Evolutionary conservation across 2,329 filamentous ascomycete species (phyloP).

Genomic region (Trichoderma cornu-damae): DNA sequence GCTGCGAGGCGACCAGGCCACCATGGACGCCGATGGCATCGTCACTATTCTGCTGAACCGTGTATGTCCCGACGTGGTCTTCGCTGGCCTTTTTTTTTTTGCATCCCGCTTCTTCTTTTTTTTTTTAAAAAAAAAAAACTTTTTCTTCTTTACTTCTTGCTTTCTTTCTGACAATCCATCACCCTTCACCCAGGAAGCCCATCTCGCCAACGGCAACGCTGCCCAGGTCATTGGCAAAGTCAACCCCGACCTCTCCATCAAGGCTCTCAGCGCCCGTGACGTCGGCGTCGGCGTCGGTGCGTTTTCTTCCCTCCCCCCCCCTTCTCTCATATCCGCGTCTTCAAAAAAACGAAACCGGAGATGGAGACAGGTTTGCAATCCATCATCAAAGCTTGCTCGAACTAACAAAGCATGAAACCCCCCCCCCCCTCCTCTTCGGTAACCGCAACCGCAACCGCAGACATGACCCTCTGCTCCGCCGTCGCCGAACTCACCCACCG

Average conservation of each 20-base stretch:
- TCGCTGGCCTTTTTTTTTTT: too few relatives aligned
- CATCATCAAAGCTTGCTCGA: too few relatives aligned
- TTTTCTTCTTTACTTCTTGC: neutral
- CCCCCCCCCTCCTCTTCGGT: too few relatives aligned
- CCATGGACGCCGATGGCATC: slow-evolving; percentile 72
- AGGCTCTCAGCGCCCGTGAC: slow-evolving; percentile 64
- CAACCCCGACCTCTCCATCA: slow-evolving; percentile 65
- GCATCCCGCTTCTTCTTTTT: neutral
- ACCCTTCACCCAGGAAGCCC: slow-evolving; percentile 53
- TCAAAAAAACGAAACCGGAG: neutral
- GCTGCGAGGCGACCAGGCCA: slow-evolving; percentile 73
- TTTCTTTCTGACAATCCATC: neutral
- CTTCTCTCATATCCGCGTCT: neutral
- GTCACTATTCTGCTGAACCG: slow-evolving; percentile 70
- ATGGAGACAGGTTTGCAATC: neutral
- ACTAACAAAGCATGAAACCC: too few relatives aligned
- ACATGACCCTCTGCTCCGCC: slow-evolving; percentile 68
- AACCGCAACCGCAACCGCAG: slow-evolving; percentile 39
- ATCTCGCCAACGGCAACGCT: slow-evolving; percentile 63
- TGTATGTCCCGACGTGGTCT: slow-evolving; percentile 50
- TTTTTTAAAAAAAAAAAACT: too few relatives aligned
- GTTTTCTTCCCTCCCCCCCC: slow-evolving; percentile 31
- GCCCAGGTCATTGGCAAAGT: slow-evolving; percentile 79
- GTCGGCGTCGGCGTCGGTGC: slow-evolving; percentile 64
- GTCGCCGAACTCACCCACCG: slow-evolving; percentile 84